Evolutionary conservation across 2,329 filamentous ascomycete species (phyloP), one percentile per base, ranked within the genome.

Genomic region (Seiridium cupressi): DNA sequence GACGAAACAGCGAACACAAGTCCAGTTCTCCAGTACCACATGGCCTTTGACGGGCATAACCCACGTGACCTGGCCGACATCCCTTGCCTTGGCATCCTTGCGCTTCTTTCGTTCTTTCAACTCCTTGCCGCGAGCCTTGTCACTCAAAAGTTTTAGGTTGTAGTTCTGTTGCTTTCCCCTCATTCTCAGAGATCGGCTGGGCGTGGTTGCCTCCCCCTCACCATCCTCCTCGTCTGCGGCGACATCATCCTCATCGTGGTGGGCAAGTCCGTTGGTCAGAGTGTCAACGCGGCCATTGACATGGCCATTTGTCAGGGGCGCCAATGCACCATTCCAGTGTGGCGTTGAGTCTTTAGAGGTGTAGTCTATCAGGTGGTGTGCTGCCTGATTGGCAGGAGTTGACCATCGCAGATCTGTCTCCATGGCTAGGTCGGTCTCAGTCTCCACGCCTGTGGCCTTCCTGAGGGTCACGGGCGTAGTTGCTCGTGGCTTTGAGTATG

Each of bases 111-210:
- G 76, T 63, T 79, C 81, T 62, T 76, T 77, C 18, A 70, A 68
- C 48, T 81, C 79, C 64, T 77, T 82, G 3, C 84, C 83, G 56
- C 84, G 78, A 5, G 83, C 83, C 65, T 83, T 81, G 65, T 84
- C 83, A 69, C 81, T 87, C 13, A 88, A 72, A 10, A 81, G 75
- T 68, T 86, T 87, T 44, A 88, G 70, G 63, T 88, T 88, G 67
- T 88, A 88, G 31, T 79, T 77, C 61, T 82, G 81, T 59, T 78
- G 79, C 47, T 74, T 75, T 18, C 72, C 77, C 57, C 84, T 78
- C 13, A 74, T 72, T 48, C 84, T 78, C 18, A 84, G 70, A 1
- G 81, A 80, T 60, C 83, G 78, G 57, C 77, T 83, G 0, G 83
- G 82, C 2, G 83, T 85, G 11, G 76, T 73, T 18, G 82, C 80